Percentiles rank a stretch among this genome's conserved stretches.
Evolutionary conservation across 495 filamentous ascomycete genomes (phyloP).

Genomic region (Podospora appendiculata): DNA sequence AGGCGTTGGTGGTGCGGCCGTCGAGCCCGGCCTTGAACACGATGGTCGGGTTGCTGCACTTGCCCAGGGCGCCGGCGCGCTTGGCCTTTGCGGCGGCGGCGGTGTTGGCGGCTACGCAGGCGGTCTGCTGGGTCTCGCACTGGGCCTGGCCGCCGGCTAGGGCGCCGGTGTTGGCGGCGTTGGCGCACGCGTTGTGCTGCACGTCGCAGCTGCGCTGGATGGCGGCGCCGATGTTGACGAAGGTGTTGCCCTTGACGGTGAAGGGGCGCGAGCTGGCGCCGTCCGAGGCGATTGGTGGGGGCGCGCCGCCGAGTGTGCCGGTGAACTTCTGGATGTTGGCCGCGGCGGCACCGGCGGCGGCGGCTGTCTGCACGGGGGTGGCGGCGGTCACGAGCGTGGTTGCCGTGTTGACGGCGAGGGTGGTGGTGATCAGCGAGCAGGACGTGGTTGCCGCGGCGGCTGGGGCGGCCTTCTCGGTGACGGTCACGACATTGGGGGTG

Average conservation of each 20-base stretch:
- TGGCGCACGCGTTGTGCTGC: conserved; percentile 48
- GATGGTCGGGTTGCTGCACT: conserved; percentile 46
- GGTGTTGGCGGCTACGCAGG: conserved; percentile 30
- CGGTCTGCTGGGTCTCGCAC: conserved; percentile 37
- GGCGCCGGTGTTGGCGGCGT: conserved; percentile 41
- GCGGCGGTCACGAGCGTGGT: conserved; percentile 19
- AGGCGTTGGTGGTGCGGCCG: conserved; percentile 41
- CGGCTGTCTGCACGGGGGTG: conserved; percentile 14
- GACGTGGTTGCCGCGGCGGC: neutral
- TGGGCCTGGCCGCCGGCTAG: conserved; percentile 29
- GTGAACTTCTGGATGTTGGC: conserved; percentile 48
- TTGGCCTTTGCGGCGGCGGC: conserved; percentile 17
- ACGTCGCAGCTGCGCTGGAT: conserved; percentile 43
- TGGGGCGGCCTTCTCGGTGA: conserved; percentile 13
- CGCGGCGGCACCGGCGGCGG: conserved; percentile 12
- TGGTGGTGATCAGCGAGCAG: conserved; percentile 2
- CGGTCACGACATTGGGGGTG: neutral
- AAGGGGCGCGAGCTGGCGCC: conserved; percentile 40
- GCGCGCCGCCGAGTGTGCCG: conserved; percentile 42
- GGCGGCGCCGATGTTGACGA: conserved; percentile 39
- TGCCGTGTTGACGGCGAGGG: conserved; percentile 23
- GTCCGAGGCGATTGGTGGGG: conserved; percentile 38
- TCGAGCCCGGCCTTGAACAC: conserved; percentile 45
- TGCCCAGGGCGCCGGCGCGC: conserved; percentile 21
- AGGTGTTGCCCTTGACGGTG: conserved; percentile 44